Conservation (phyloP, 768 basidiomycete species). For the Mycena rebaudengoi region DNA sequence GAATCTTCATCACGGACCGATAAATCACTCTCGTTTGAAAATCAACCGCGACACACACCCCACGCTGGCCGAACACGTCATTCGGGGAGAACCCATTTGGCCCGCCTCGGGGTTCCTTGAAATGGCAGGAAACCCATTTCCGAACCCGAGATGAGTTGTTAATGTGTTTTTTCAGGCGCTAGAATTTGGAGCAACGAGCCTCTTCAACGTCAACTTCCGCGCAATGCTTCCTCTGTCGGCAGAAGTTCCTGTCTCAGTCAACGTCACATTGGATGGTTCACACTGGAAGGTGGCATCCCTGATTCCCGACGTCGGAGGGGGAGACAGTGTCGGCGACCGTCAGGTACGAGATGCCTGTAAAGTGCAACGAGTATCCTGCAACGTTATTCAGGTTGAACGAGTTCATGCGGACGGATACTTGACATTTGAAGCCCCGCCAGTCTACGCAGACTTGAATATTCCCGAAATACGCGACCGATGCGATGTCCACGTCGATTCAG, state of each 20-base stretch:
- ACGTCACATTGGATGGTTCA: background rate
- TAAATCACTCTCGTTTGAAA: conserved; percentile 44
- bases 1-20: conserved; percentile 40
- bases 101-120: conserved; percentile 49
- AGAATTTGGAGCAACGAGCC: conserved; percentile 37
- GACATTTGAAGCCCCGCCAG: background rate
- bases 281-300: conserved; percentile 19
- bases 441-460: background rate
- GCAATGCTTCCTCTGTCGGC: conserved; percentile 6
- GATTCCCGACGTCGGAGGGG: background rate
- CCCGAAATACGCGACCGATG: background rate
- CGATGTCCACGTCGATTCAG: background rate
- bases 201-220: conserved; percentile 6
- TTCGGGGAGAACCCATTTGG: conserved; percentile 49
- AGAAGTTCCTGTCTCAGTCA: background rate
- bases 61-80: conserved; percentile 49
- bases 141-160: too few species aligned
- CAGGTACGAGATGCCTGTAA: too few species aligned
- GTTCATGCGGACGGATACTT: conserved; percentile 7
- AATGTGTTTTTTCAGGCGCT: conserved; percentile 46
- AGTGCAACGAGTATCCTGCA: too few species aligned
- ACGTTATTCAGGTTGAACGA: background rate
- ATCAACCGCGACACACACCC: conserved; percentile 45
- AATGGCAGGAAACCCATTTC: conserved; percentile 44
- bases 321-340: background rate